Percentiles rank a stretch among this genome's conserved stretches.
These are phyloP conservation scores for Geosmithia morbida DNA, from an alignment of 2,329 filamentous ascomycete species.

Conservation along the genomic window DNA sequence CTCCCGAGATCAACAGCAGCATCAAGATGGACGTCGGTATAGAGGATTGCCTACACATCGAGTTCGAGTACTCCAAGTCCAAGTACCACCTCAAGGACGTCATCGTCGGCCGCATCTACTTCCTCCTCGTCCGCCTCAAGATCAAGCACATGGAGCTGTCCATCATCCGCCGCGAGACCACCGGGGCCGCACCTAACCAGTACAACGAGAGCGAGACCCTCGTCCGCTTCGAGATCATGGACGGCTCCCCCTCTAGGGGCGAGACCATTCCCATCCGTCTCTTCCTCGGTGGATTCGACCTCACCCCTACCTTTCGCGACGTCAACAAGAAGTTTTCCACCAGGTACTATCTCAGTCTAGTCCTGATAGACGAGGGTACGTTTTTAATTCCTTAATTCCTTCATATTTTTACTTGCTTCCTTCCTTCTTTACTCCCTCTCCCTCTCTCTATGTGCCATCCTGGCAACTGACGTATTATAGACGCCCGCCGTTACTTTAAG, in stretches of 20 bases:
- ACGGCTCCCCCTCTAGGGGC: constrained; percentile 92
- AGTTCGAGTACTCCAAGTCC: constrained; percentile 98
- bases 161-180: constrained; percentile 94
- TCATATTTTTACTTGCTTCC: too few relatives aligned
- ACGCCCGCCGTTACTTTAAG: constrained; percentile 96
- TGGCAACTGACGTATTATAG: constrained; percentile 25
- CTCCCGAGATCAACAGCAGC: constrained; percentile 91
- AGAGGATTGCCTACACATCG: constrained; percentile 97
- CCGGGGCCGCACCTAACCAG: constrained; percentile 90
- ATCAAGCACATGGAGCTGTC: constrained; percentile 99
- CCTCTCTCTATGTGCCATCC: background rate
- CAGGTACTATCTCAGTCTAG: constrained; percentile 89
- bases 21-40: constrained; percentile 99
- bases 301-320: constrained; percentile 96
- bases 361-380: constrained; percentile 85
- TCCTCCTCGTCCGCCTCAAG: constrained; percentile 89
- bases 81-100: constrained; percentile 99
- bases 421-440: background rate
- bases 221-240: constrained; percentile 99
- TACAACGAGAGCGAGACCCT: constrained; percentile 99
- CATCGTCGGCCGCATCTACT: constrained; percentile 97
- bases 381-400: too few relatives aligned
- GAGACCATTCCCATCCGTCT: constrained; percentile 91
- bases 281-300: constrained; percentile 92
- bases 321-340: constrained; percentile 99